Conservation (phyloP, 2,329 filamentous ascomycete genomes). For the Exophiala mesophila region DNA sequence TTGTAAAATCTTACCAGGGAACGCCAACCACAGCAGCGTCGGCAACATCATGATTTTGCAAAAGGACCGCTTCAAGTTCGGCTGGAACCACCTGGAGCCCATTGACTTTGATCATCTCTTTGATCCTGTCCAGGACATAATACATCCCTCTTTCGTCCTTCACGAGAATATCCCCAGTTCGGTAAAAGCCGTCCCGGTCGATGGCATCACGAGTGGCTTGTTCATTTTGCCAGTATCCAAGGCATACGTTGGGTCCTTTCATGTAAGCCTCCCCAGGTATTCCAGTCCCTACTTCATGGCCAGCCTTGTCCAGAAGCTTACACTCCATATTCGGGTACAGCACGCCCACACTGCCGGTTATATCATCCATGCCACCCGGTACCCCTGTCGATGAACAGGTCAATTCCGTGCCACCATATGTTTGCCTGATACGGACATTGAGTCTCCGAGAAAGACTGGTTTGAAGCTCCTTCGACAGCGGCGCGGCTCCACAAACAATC, state of each 20-base stretch:
- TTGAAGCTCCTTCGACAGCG: constrained; percentile 53
- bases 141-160: constrained; percentile 60
- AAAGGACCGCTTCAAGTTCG: constrained; percentile 50
- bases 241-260: constrained; percentile 48
- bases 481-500: constrained; percentile 52
- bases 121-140: constrained; percentile 38
- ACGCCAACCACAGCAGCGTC: constrained; percentile 55
- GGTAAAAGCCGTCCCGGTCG: constrained; percentile 68
- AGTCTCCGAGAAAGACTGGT: constrained; percentile 47
- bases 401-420: constrained; percentile 56
- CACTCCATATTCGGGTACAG: constrained; percentile 33
- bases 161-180: constrained; percentile 76
- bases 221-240: constrained; percentile 50
- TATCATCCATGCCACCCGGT: constrained; percentile 34
- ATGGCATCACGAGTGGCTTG: constrained; percentile 57
- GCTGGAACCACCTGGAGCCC: constrained; percentile 55
- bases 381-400: constrained; percentile 62
- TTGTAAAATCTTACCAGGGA: constrained; percentile 16
- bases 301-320: constrained; percentile 63
- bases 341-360: constrained; percentile 48
- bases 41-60: constrained; percentile 48
- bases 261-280: constrained; percentile 61
- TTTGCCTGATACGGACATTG: constrained; percentile 42
- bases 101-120: constrained; percentile 60
- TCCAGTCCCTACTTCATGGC: constrained; percentile 62